Conservation (phyloP, 2,329 filamentous ascomycete genomes). For the Orbilia brochopaga region DNA sequence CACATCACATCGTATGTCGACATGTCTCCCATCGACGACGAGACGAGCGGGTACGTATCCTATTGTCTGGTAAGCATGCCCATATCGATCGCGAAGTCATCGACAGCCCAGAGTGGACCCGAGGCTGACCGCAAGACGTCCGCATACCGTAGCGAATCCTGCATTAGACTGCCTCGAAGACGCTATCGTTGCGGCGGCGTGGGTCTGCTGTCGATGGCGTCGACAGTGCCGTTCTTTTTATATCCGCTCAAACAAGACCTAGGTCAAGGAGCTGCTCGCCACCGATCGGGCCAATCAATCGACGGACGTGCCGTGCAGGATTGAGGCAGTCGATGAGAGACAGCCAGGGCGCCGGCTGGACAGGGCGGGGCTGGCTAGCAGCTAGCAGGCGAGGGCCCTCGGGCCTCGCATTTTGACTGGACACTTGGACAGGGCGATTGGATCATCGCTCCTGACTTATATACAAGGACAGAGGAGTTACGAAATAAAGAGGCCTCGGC, state of each 20-base stretch:
- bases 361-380: background rate
- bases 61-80: too few relatives aligned
- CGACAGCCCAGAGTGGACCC: background rate
- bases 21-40: too few relatives aligned
- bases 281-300: background rate
- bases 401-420: slow-evolving; percentile 5
- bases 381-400: background rate
- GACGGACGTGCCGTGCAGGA: background rate
- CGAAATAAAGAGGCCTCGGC: background rate
- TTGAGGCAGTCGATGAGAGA: background rate
- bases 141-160: background rate
- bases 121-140: background rate
- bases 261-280: background rate
- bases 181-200: too few relatives aligned
- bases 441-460: background rate
- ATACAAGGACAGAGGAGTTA: background rate
- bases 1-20: too few relatives aligned
- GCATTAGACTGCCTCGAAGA: background rate
- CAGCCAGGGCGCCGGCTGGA: background rate
- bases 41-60: too few relatives aligned
- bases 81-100: too few relatives aligned
- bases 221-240: slow-evolving; percentile 2
- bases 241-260: background rate
- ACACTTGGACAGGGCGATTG: background rate
- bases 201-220: background rate